Conservation (phyloP, 2,329 filamentous ascomycete species). For the Exserohilum rostratum region DNA sequence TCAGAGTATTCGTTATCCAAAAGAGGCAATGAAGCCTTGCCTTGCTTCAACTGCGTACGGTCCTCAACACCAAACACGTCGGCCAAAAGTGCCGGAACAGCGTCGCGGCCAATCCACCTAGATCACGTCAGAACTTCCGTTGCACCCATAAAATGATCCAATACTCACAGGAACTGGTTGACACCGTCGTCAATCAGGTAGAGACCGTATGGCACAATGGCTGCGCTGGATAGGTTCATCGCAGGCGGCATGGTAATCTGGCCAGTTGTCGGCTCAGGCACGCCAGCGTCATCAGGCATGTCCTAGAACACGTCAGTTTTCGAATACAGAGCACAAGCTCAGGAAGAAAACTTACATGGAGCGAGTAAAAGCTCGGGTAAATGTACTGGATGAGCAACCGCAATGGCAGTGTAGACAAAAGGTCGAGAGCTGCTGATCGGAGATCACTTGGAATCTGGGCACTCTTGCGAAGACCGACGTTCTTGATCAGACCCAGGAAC, state of each 20-base stretch:
- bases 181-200: slow-evolving; percentile 98
- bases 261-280: slow-evolving; percentile 83
- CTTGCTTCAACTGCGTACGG: slow-evolving; percentile 82
- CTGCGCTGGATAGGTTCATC: slow-evolving; percentile 84
- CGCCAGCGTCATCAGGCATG: slow-evolving; percentile 92
- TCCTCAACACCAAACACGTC: slow-evolving; percentile 93
- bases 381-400: slow-evolving; percentile 93
- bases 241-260: slow-evolving; percentile 87
- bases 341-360: slow-evolving; percentile 27
- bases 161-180: slow-evolving; percentile 78
- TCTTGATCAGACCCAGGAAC: slow-evolving; percentile 94
- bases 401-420: slow-evolving; percentile 90
- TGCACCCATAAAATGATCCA: not conserved
- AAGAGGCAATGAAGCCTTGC: slow-evolving; percentile 85
- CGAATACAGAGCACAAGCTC: not conserved
- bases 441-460: slow-evolving; percentile 65
- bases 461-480: slow-evolving; percentile 63
- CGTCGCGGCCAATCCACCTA: slow-evolving; percentile 88
- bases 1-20: slow-evolving; percentile 97
- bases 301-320: slow-evolving; percentile 76
- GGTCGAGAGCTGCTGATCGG: slow-evolving; percentile 87
- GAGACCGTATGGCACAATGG: slow-evolving; percentile 84
- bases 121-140: slow-evolving; percentile 5
- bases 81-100: slow-evolving; percentile 82
- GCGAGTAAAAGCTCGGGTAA: slow-evolving; percentile 51